Evolutionary conservation across 495 filamentous ascomycete genomes (phyloP).

Genomic region (Aspergillus sclerotiicarbonarius): DNA sequence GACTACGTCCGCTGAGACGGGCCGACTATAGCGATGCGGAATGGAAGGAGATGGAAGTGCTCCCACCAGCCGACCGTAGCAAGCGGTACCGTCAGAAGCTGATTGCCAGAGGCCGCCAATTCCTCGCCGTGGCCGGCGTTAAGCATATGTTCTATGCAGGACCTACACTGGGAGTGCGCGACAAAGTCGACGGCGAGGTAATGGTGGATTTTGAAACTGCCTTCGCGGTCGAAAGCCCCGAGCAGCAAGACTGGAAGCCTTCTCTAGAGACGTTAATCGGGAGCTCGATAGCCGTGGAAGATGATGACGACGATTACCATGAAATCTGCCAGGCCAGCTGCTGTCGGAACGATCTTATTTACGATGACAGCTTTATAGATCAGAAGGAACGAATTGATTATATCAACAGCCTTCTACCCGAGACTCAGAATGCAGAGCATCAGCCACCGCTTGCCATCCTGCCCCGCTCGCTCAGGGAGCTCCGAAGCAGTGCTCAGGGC

Average conservation of each 20-base stretch:
- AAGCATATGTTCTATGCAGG: slow-evolving; percentile 45
- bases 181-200: slow-evolving; percentile 48
- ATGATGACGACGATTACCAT: slow-evolving; percentile 1
- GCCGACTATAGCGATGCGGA: slow-evolving; percentile 13
- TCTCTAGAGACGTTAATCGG: slow-evolving; percentile 1
- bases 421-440: slow-evolving; percentile 2
- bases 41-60: neutral
- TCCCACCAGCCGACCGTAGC: neutral
- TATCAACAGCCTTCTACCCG: slow-evolving; percentile 21
- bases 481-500: neutral
- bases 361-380: slow-evolving; percentile 33
- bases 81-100: slow-evolving; percentile 9
- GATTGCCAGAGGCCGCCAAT: slow-evolving; percentile 31
- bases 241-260: slow-evolving; percentile 17
- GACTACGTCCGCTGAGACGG: slow-evolving; percentile 18
- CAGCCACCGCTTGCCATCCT: slow-evolving; percentile 20
- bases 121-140: slow-evolving; percentile 25
- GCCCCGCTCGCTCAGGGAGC: slow-evolving; percentile 1
- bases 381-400: slow-evolving; percentile 27
- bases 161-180: slow-evolving; percentile 34
- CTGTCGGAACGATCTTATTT: slow-evolving; percentile 20
- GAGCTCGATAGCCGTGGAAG: neutral
- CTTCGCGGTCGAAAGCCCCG: slow-evolving; percentile 17
- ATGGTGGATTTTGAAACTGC: slow-evolving; percentile 50
- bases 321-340: slow-evolving; percentile 17